Conservation (phyloP, 2,329 filamentous ascomycete genomes). For the Macrophomina phaseolina region DNA sequence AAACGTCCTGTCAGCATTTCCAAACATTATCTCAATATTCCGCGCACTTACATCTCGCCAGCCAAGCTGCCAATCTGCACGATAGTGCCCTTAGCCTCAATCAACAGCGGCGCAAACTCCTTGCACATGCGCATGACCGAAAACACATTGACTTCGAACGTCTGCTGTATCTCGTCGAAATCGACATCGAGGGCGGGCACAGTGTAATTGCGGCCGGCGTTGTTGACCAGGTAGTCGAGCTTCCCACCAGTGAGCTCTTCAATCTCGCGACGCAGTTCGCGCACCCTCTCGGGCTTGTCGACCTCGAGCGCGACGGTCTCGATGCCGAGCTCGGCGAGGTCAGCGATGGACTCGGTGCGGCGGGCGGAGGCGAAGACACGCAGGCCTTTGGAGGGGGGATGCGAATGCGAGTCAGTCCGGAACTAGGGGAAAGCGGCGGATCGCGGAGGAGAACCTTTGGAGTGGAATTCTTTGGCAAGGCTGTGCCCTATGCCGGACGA, state of each 20-base stretch:
- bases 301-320: slow-evolving; percentile 62
- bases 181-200: slow-evolving; percentile 63
- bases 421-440: slow-evolving; percentile 9
- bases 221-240: slow-evolving; percentile 65
- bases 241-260: slow-evolving; percentile 53
- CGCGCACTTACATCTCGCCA: slow-evolving; percentile 41
- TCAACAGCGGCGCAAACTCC: slow-evolving; percentile 61
- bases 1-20: slow-evolving; percentile 1
- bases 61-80: slow-evolving; percentile 54
- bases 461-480: slow-evolving; percentile 63
- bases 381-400: slow-evolving; percentile 46
- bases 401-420: slow-evolving; percentile 14
- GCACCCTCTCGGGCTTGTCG: slow-evolving; percentile 56
- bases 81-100: slow-evolving; percentile 52
- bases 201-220: slow-evolving; percentile 63
- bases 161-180: slow-evolving; percentile 51
- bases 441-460: slow-evolving; percentile 39
- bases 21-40: neutral
- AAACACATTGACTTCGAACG: slow-evolving; percentile 63
- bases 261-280: slow-evolving; percentile 54
- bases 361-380: slow-evolving; percentile 65
- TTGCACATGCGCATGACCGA: slow-evolving; percentile 64
- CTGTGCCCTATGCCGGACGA: slow-evolving; percentile 64
- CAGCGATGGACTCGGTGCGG: slow-evolving; percentile 54
- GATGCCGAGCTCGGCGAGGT: slow-evolving; percentile 57